Evolutionary conservation across 1,284 basidiomycete genomes (phyloP), one percentile per base, ranked within the genome.

Genomic region (Sporisorium graminicola): DNA sequence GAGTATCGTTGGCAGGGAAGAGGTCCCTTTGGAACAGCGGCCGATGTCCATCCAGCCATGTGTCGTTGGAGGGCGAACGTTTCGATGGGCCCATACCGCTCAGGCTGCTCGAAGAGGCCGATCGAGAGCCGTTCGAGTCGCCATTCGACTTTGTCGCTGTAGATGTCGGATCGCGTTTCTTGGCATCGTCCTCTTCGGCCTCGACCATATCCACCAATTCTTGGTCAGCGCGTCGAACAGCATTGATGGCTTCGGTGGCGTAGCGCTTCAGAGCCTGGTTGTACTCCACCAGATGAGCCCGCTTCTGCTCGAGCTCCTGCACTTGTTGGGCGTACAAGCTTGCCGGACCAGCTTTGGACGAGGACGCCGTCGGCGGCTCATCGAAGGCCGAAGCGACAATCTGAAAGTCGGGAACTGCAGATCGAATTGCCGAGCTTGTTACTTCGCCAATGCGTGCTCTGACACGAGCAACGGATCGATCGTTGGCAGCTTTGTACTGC

Each of bases 171-270:
- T 54, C 58, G 22, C 61, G 59, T 57, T 65, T 77, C 53, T 70
- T 65, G 33, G 52, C 52, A 20, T 74, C 71, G 14, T 69, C 63
- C 24, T 77, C 58, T 22, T 77, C 75, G 6, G 61, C 64, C 40
- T 74, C 61, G 8, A 74, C 65, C 58, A 77, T 65, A n/a, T 75
- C 72, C 33, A 68, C 22, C 35, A 78, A 29, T 27, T 69, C 61
- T 37, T 74, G 65, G 26, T 78, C 67, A 3, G 73, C 65, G 12
- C 63, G 62, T 29, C 68, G 62, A 14, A 62, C 66, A 20, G 69
- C 65, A 50, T 80, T 79, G 52, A 80, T 71, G 20, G 74, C 67
- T 16, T 79, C 78, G 13, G 74, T 79, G 5, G 74, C 76, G 13
- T 71, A 54, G 0, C 78, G 64, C 33, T 79, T 79, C 8, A 80